A percentile compares a stretch with the other conserved stretches of the same genome.
phyloP scores from a whole-genome alignment of 2,329 filamentous ascomycete species.

The Fusarium temperatum region DNA sequence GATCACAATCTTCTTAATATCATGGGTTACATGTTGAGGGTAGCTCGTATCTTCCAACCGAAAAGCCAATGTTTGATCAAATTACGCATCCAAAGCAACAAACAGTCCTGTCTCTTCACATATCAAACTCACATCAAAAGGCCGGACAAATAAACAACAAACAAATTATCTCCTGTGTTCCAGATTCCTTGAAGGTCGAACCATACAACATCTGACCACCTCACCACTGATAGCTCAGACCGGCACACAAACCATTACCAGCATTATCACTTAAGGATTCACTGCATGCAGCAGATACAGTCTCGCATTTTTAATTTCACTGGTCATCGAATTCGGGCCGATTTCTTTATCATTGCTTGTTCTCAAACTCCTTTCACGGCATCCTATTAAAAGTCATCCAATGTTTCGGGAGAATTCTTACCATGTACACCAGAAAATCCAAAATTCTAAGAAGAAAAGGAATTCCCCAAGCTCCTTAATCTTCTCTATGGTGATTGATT shows the following conservation, averaged over 20 bases:
- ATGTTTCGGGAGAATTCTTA: accelerated
- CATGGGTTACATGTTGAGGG: not conserved
- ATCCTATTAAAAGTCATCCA: not conserved
- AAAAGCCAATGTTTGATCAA: not conserved
- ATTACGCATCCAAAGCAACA: not conserved
- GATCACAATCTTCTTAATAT: not conserved
- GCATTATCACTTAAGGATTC: accelerated
- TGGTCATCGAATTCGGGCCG: not conserved
- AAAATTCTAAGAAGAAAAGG: not conserved
- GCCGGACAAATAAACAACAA: not conserved
- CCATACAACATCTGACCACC: not conserved
- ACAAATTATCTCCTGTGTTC: not conserved
- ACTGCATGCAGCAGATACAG: not conserved
- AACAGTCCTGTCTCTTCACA: not conserved
- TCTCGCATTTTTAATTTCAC: not conserved
- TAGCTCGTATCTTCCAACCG: not conserved
- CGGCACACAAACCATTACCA: not conserved
- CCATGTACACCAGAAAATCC: not conserved
- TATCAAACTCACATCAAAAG: too few relatives aligned
- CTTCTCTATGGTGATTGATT: not conserved
- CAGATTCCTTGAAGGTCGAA: not conserved
- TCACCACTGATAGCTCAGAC: not conserved
- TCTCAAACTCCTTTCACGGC: not conserved
- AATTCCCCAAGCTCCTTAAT: too few relatives aligned
- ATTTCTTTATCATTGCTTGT: not conserved